phyloP scores from a whole-genome alignment of 305 asterid species.

The Plantago rigida region DNA sequence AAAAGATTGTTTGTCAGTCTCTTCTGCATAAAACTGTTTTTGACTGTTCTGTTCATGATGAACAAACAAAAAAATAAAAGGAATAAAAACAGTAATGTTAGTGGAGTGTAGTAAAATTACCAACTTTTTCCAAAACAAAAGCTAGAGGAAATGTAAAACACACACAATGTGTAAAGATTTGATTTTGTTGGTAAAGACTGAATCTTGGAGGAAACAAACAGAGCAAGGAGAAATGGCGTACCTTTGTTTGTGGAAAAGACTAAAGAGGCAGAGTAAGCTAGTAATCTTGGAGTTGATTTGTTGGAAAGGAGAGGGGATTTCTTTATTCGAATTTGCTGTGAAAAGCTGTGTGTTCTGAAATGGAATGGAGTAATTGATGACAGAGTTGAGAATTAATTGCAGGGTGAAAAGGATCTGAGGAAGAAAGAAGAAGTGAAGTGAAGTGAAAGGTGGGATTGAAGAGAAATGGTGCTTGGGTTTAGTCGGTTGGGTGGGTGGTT shows the following conservation, averaged over 20 bases:
- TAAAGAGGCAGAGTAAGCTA: background rate
- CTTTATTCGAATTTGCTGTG: background rate
- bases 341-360: background rate
- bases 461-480: too few relatives aligned
- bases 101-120: too few relatives aligned
- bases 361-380: constrained; percentile 4
- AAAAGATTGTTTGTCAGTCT: constrained; percentile 19
- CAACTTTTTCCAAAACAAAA: background rate
- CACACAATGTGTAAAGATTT: background rate
- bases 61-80: background rate
- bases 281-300: background rate
- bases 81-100: too few relatives aligned
- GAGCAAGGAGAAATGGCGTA: constrained; percentile 6
- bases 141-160: background rate
- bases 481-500: too few relatives aligned
- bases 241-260: background rate
- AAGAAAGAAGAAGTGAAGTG: background rate
- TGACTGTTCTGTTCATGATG: background rate
- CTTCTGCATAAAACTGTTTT: constrained; percentile 14
- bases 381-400: background rate
- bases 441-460: too few relatives aligned
- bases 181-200: background rate
- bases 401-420: background rate
- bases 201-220: background rate
- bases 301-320: background rate